Evolutionary conservation across 2,329 filamentous ascomycete species (phyloP), one percentile per base, ranked within the genome.

Genomic region (Aspergillus alliaceus): DNA sequence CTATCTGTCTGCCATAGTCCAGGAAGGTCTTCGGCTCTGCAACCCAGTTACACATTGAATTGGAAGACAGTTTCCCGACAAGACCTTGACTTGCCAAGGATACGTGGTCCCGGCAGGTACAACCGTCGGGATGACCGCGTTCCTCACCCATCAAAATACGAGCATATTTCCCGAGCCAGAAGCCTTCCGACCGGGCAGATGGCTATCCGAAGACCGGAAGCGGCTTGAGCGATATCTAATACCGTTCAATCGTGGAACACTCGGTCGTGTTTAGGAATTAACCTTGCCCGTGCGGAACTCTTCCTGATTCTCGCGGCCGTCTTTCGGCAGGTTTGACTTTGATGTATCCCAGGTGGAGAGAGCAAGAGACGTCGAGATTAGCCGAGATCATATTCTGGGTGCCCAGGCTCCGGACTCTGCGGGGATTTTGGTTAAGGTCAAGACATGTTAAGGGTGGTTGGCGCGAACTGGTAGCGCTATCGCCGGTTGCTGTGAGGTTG

Each of bases 21-120:
- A 57, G 14, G 57, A 59, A 42, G 54, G 57, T 5, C 40, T 59
- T 9, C 54, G 51, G 2, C 54, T 54, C 22, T 54, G 31, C 18
- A 40, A 31, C 8, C 48, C 48, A 1, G 48, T 51, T 6, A 42
- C 48, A 12, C 52, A 52, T 20, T 42, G 52, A n/a, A 32, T 52
- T 2, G 27, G 20, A 3, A 47, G 51, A 18, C 39, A 52, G 15
- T 48, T 49, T 12, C 56, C 48, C 1, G 52, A 58, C 25, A 34
- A 52, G 32, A 3, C 40, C 3, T 9, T 58, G 4, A 18, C 15
- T 4, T 55, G 24, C 18, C 46, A 51, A 6, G 32, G 40, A 8
- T 35, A 49, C 15, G n/a, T 37, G 3, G 51, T 58, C 7, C 52
- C 56, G 1, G 25, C 56, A 2, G 32, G 24, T 6, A 48, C 52